phyloP scores from a whole-genome alignment of 306 rosid genomes.

The Rosa multiflora region DNA sequence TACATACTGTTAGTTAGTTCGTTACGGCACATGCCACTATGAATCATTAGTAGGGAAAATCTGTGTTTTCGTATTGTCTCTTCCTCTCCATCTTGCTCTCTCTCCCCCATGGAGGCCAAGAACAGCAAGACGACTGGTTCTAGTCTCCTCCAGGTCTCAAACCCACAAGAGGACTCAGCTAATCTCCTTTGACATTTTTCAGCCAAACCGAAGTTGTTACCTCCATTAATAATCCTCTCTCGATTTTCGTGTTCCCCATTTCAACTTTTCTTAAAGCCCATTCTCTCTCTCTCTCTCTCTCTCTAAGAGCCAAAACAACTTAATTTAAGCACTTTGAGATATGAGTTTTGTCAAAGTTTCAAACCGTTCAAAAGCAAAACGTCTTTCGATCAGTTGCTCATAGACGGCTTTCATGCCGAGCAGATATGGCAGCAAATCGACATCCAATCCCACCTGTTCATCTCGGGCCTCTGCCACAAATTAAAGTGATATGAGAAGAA shows the following conservation, averaged over 20 bases:
- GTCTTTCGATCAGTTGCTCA: conserved; percentile 68
- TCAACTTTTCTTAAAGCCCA: conserved; percentile 55
- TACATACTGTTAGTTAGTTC: too few species aligned
- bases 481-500: conserved; percentile 53
- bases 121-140: conserved; percentile 24
- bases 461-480: conserved; percentile 48
- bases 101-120: conserved; percentile 56
- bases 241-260: conserved; percentile 55
- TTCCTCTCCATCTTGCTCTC: background rate
- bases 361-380: conserved; percentile 29
- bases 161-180: conserved; percentile 19
- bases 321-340: conserved; percentile 49
- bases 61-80: background rate
- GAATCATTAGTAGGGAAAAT: too few species aligned
- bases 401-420: conserved; percentile 81
- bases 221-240: conserved; percentile 32
- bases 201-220: conserved; percentile 1
- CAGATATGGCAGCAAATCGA: conserved; percentile 29
- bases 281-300: conserved; percentile 22
- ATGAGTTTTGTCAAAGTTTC: conserved; percentile 49
- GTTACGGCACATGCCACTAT: too few species aligned
- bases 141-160: conserved; percentile 8
- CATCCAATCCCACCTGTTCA: conserved; percentile 72
- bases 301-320: conserved; percentile 19
- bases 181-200: conserved; percentile 28